Conservation (phyloP, 2,329 filamentous ascomycete species). For the Hypoxylon sp. region DNA sequence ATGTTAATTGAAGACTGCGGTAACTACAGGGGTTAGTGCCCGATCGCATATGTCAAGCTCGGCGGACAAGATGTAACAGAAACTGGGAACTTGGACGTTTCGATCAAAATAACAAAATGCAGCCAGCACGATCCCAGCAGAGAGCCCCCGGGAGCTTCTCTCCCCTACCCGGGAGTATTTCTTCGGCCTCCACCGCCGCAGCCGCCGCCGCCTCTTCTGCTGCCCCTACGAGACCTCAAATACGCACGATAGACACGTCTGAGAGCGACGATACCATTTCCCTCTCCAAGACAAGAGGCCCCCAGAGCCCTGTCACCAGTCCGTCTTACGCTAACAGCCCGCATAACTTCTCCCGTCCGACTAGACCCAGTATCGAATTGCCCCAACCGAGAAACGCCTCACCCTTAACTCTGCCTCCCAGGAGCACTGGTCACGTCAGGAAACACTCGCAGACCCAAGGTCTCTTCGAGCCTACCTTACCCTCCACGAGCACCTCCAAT, state of each 20-base stretch:
- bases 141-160: slow-evolving; percentile 66
- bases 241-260: slow-evolving; percentile 63
- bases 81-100: slow-evolving; percentile 37
- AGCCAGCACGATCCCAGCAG: slow-evolving; percentile 53
- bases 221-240: slow-evolving; percentile 55
- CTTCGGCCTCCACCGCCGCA: slow-evolving; percentile 49
- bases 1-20: slow-evolving; percentile 22
- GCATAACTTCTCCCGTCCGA: slow-evolving; percentile 73
- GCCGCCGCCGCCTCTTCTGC: slow-evolving; percentile 52
- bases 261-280: slow-evolving; percentile 63
- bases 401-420: slow-evolving; percentile 60
- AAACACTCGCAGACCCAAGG: slow-evolving; percentile 82
- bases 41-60: slow-evolving; percentile 32
- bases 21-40: slow-evolving; percentile 20
- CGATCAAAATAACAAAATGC: slow-evolving; percentile 48
- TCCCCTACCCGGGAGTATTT: slow-evolving; percentile 60
- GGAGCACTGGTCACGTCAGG: slow-evolving; percentile 58
- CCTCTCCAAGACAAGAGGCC: slow-evolving; percentile 63
- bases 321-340: slow-evolving; percentile 65
- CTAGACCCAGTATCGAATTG: slow-evolving; percentile 53
- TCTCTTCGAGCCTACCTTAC: slow-evolving; percentile 81
- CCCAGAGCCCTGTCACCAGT: slow-evolving; percentile 57
- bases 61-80: slow-evolving; percentile 47
- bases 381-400: slow-evolving; percentile 59
- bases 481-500: slow-evolving; percentile 72